phyloP scores from a whole-genome alignment of 495 filamentous ascomycete genomes.

The Neurospora africana region DNA sequence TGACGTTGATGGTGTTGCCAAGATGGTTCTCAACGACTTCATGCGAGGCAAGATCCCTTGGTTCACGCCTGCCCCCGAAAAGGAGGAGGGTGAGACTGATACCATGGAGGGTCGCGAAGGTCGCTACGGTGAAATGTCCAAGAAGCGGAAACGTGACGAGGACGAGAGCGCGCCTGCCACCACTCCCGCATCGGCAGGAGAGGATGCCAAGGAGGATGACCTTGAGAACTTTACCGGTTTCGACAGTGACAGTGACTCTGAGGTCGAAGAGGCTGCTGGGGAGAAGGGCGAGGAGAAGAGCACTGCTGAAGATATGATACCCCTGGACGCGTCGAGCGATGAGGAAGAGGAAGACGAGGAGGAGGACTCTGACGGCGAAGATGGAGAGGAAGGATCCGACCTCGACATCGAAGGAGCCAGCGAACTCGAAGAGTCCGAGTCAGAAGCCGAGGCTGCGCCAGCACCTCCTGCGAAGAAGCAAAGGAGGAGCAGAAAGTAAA shows the following conservation, averaged over 20 bases:
- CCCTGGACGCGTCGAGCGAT: constrained; percentile 41
- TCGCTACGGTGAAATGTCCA: constrained; percentile 47
- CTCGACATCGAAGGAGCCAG: constrained; percentile 17
- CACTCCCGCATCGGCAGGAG: constrained; percentile 11
- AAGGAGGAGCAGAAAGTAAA: constrained; percentile 16
- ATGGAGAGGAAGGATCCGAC: constrained; percentile 13
- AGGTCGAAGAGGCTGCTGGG: constrained; percentile 28
- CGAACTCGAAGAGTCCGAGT: constrained; percentile 10
- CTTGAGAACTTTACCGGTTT: constrained; percentile 40
- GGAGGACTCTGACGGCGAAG: constrained; percentile 22
- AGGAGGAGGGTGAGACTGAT: constrained; percentile 42
- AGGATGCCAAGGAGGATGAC: constrained; percentile 14
- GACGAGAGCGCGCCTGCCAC: constrained; percentile 28
- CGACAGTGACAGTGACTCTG: constrained; percentile 35
- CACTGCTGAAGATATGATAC: constrained; percentile 39
- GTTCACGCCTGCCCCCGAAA: constrained; percentile 73
- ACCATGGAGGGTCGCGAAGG: constrained; percentile 48
- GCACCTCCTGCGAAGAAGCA: constrained; percentile 10
- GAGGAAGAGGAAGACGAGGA: constrained; percentile 33
- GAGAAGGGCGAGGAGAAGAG: constrained; percentile 20
- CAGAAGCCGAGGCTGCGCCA: constrained; percentile 14
- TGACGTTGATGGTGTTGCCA: constrained; percentile 85
- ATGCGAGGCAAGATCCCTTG: constrained; percentile 90
- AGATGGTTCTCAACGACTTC: constrained; percentile 92
- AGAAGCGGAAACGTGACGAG: constrained; percentile 46